Evolutionary conservation across 805 yeast species (phyloP).

Genomic region (Isabelozyma gotoi): DNA sequence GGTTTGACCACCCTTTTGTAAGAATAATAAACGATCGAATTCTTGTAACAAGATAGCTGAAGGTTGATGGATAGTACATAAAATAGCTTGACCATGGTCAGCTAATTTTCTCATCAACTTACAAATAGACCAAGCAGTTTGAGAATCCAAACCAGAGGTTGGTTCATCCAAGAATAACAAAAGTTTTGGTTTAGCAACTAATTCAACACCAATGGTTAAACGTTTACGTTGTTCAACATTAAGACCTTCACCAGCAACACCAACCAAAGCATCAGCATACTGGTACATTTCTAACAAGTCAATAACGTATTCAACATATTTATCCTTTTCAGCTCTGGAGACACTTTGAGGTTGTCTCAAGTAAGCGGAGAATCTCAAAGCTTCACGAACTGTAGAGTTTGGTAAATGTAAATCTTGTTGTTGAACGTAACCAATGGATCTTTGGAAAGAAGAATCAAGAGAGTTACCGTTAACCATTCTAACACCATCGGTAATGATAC

Average conservation of each 20-base stretch:
- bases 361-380: conserved; percentile 68
- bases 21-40: conserved; percentile 69
- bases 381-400: conserved; percentile 71
- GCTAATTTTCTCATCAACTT: conserved; percentile 40
- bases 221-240: conserved; percentile 43
- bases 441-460: conserved; percentile 64
- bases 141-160: conserved; percentile 44
- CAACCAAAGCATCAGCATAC: conserved; percentile 79
- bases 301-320: conserved; percentile 68
- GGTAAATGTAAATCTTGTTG: conserved; percentile 77
- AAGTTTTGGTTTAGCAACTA: conserved; percentile 39
- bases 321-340: conserved; percentile 57
- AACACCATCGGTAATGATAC: conserved; percentile 67
- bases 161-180: conserved; percentile 43
- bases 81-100: conserved; percentile 41
- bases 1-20: conserved; percentile 75
- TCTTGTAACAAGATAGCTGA: conserved; percentile 76
- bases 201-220: conserved; percentile 42
- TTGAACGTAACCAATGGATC: conserved; percentile 79
- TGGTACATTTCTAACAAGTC: conserved; percentile 64
- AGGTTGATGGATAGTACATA: conserved; percentile 78
- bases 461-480: conserved; percentile 65
- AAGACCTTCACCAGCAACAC: conserved; percentile 66
- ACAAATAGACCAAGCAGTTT: conserved; percentile 44
- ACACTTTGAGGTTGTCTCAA: conserved; percentile 66